Evolutionary conservation across 495 filamentous ascomycete species (phyloP).

Genomic region (Podospora appendiculata): DNA sequence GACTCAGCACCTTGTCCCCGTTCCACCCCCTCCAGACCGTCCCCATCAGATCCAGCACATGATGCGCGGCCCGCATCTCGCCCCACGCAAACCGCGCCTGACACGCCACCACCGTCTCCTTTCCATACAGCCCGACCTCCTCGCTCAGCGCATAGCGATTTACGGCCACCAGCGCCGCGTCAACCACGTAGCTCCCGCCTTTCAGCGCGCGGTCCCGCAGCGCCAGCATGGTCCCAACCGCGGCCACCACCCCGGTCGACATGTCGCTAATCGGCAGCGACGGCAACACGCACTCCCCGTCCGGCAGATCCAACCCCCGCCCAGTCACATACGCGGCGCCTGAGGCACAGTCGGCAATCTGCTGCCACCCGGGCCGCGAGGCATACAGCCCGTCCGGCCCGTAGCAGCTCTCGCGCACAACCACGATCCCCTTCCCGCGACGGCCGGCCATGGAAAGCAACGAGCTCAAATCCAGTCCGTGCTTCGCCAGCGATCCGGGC

Average conservation of each 20-base stretch:
- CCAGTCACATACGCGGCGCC: conserved; percentile 17
- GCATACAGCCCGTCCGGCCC: conserved; percentile 34
- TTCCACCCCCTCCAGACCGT: conserved; percentile 10
- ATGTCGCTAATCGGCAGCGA: conserved; percentile 27
- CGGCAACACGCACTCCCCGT: conserved; percentile 20
- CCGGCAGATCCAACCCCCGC: conserved; percentile 5
- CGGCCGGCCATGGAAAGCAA: conserved; percentile 38
- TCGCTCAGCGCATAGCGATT: conserved; percentile 9
- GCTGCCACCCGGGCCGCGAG: conserved; percentile 35
- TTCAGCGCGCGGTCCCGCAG: conserved; percentile 13
- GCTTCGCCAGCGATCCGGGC: conserved; percentile 43
- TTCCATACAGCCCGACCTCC: conserved; percentile 16
- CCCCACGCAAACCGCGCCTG: conserved; percentile 15
- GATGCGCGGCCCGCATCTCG: conserved; percentile 13
- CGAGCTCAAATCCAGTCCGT: conserved; percentile 43
- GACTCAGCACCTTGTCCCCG: not conserved
- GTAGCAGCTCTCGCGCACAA: conserved; percentile 55
- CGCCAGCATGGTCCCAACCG: conserved; percentile 12
- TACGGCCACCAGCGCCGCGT: conserved; percentile 10
- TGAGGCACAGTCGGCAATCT: conserved; percentile 31
- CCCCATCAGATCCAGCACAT: conserved; percentile 15
- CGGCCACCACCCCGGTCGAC: conserved; percentile 18
- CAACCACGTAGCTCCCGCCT: conserved; percentile 15
- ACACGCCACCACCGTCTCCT: conserved; percentile 7
- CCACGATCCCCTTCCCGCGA: conserved; percentile 48